These are phyloP conservation scores for Coniferiporia sulphurascens DNA, from an alignment of 1,284 basidiomycete species.

Conservation along the genomic window DNA sequence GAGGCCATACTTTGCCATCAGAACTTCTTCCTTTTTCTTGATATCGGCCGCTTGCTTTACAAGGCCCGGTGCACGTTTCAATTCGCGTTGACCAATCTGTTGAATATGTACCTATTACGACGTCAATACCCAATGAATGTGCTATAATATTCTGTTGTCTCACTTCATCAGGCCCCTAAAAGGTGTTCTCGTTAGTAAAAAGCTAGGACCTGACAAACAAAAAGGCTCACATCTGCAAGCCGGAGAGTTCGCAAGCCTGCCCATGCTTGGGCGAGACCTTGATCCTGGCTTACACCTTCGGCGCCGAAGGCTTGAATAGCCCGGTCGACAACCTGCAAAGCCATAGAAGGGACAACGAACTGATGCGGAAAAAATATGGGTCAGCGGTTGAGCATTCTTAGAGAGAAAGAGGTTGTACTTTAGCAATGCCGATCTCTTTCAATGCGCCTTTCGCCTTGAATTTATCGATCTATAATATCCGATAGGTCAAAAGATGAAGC, in stretches of 20 bases:
- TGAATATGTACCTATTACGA: constrained; percentile 78
- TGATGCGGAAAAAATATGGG: constrained; percentile 27
- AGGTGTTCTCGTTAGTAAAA: constrained; percentile 15
- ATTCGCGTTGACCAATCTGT: constrained; percentile 86
- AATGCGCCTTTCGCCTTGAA: constrained; percentile 89
- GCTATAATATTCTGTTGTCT: constrained; percentile 12
- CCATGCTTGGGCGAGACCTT: constrained; percentile 74
- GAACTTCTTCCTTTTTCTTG: constrained; percentile 52
- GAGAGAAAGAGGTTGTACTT: constrained; percentile 45
- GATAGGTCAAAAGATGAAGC: background rate
- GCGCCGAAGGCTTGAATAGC: constrained; percentile 95
- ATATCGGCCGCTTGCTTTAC: constrained; percentile 47
- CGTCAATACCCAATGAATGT: constrained; percentile 7
- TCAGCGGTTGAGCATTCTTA: constrained; percentile 4
- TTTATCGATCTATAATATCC: constrained; percentile 76
- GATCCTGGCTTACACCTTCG: constrained; percentile 91
- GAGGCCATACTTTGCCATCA: constrained; percentile 55
- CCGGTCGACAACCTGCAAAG: constrained; percentile 83
- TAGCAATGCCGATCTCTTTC: constrained; percentile 96
- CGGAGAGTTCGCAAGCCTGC: constrained; percentile 83
- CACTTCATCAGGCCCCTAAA: constrained; percentile 80
- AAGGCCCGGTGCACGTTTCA: constrained; percentile 62
- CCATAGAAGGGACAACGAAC: constrained; percentile 92
- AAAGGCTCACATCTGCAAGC: constrained; percentile 75
- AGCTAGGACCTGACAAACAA: constrained; percentile 5